These are phyloP conservation scores for Xylariales sp. DNA, from an alignment of 2,329 filamentous ascomycete species.

Conservation along the genomic window DNA sequence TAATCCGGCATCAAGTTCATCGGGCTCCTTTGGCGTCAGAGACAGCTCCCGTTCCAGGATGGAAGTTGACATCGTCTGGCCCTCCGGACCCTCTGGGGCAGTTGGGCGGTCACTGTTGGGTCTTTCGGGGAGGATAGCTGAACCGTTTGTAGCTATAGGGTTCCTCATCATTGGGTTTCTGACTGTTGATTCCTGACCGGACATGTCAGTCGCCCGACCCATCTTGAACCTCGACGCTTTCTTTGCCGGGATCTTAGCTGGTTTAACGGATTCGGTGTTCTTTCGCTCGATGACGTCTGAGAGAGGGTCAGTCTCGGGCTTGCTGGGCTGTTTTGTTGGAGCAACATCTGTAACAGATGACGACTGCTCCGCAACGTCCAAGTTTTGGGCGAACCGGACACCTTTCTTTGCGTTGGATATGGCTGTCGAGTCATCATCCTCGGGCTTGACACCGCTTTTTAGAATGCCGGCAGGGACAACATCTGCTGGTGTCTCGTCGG, in stretches of 20 bases:
- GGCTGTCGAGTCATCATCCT: constrained; percentile 18
- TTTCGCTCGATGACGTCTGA: constrained; percentile 49
- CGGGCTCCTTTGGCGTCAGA: constrained; percentile 35
- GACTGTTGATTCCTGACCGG: constrained; percentile 6
- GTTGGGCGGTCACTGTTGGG: constrained; percentile 37
- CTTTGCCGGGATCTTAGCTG: constrained; percentile 20
- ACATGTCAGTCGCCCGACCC: constrained; percentile 22
- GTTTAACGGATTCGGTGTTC: constrained; percentile 11
- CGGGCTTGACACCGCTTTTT: not conserved
- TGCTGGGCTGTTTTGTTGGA: constrained; percentile 16
- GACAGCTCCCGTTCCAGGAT: constrained; percentile 51
- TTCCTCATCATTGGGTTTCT: constrained; percentile 10
- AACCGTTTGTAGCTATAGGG: not conserved
- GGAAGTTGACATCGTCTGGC: constrained; percentile 53
- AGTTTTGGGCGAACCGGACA: constrained; percentile 23
- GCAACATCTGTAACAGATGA: constrained; percentile 17
- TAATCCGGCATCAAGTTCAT: constrained; percentile 68
- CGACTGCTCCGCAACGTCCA: constrained; percentile 23
- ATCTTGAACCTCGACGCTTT: constrained; percentile 51
- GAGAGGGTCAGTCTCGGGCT: constrained; percentile 40
- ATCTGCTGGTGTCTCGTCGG: constrained; percentile 17
- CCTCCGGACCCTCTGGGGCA: constrained; percentile 45
- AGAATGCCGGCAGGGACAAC: not conserved
- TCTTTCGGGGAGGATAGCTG: constrained; percentile 30
- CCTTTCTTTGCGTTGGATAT: constrained; percentile 19